These are phyloP conservation scores for Suhomyces xylopsoci DNA, from an alignment of 805 yeast genomes.

Conservation along the genomic window DNA sequence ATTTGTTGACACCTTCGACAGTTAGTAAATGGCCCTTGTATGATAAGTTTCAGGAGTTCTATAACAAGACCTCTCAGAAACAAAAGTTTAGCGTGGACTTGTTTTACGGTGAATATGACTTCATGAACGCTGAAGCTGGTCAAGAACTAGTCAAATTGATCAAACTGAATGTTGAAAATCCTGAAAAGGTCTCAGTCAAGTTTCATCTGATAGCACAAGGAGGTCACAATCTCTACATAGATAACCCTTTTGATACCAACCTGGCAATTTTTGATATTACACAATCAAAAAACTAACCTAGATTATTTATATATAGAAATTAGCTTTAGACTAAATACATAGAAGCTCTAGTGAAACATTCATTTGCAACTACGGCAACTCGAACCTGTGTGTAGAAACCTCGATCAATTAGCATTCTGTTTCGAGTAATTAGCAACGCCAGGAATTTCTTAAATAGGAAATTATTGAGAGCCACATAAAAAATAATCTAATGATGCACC, in stretches of 20 bases:
- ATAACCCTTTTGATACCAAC: slow-evolving; percentile 44
- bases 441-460: not conserved
- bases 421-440: not conserved
- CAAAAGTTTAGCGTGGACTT: slow-evolving; percentile 37
- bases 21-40: slow-evolving; percentile 63
- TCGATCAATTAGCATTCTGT: not conserved
- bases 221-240: slow-evolving; percentile 45
- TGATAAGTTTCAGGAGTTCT: slow-evolving; percentile 47
- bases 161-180: not conserved
- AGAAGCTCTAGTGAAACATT: not conserved
- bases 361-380: not conserved
- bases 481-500: not conserved
- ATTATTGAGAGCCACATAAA: not conserved
- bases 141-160: slow-evolving; percentile 21
- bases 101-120: slow-evolving; percentile 69
- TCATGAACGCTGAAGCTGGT: slow-evolving; percentile 66
- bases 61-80: slow-evolving; percentile 16
- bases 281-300: slow-evolving; percentile 9
- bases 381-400: not conserved
- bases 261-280: slow-evolving; percentile 2
- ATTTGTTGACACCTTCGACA: slow-evolving; percentile 54
- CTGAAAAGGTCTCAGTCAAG: slow-evolving; percentile 16
- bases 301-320: not conserved
- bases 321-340: not conserved
- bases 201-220: slow-evolving; percentile 32